Evolutionary conservation across 2,329 filamentous ascomycete species (phyloP), one percentile per base, ranked within the genome.

Genomic region (Sporothrix globosa): DNA sequence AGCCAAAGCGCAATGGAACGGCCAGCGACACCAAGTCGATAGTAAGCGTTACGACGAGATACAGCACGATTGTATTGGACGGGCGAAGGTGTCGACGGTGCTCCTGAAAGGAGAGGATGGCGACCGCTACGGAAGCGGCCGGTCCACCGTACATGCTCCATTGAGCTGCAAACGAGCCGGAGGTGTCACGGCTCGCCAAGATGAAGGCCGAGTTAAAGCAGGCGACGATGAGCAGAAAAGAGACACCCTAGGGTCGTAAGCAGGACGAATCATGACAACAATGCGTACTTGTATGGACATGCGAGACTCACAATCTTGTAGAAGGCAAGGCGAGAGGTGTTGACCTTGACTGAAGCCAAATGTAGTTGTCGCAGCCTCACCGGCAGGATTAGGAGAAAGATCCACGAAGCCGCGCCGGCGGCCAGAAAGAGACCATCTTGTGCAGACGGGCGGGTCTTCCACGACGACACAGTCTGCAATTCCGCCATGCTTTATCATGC

Each of bases 1-100:
- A 67, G 74, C 80, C 30, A 19, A 44, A 30, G 30, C 19, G 60
- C 34, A 46, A 67, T 13, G 69, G 71, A 5, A 46, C 52, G 0
- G 63, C 30, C 44, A 72, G n/a, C 17, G 46, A 44, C 19, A 72
- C 21, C 34, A 67, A 10, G 21, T 72, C 69, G 11, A 68, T n/a
- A 1, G 11, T 17, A 6, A 54, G 44, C 10, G 60, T 58, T 10
- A 61, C 54, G 1, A 61, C 4, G n/a, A 72, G 71, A 52, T 72
- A 72, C 1, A 72, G 30, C 11, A 69, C 10, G 17, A 70, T 50
- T 5, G 34, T n/a, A 1, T 30, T 41, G 3, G 71, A 72, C 10
- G 71, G 71, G n/a, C 44, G 58, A 11, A 72, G 3, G 48, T 61
- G 34, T 7, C 34, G 21, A 3, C 44, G 60, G 46, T 72, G 71